Evolutionary conservation across 208 protist species (phyloP), one percentile per base, ranked within the genome.

Genomic region (Trypanosoma rangeli): DNA sequence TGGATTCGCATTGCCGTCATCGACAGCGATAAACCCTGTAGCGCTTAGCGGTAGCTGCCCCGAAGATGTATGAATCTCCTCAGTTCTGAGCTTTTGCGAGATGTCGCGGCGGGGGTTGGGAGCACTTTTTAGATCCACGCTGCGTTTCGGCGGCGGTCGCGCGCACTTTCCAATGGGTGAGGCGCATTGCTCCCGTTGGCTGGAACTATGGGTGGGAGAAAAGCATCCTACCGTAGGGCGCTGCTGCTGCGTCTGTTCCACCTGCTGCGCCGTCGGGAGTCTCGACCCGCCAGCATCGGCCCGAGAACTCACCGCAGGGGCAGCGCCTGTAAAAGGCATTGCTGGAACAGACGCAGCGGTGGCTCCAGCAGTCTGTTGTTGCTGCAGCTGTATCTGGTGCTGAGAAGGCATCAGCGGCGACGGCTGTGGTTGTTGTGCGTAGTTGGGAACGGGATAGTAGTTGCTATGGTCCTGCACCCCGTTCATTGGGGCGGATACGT

Each of bases 1-100:
- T 3, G 94, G 84, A 71, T 80, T 96, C 26, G 80, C 81, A 73
- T 94, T 96, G 61, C 92, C 92, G 77, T 94, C 85, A 76, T 98
- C 93, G 37, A 94, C 53, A 24, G 73, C 90, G 44, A 91, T 37
- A 79, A 96, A 97, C 64, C 87, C 82, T 24, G 80, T 80, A 0
- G 74, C 70, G 24, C 89, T 86, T n/a, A 87, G 74, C 16, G 92
- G 94, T 29, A 89, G 77, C 59, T 84, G 77, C 63, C 78, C 75
- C 20, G 75, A 75, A 64, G 74, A 78, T 18, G 75, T 87, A 50
- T 73, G 57, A 74, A 82, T 84, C 73, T 86, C 80, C 54, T 62
- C 28, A 22, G 52, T 48, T 44, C 16, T 24, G 12, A 48, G 9
- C 26, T 55, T 52, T 9, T 55, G 62, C 39, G 69, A 68, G 61